Evolutionary conservation across 306 rosid species (phyloP), one percentile per base, ranked within the genome.

Genomic region (Sicyos baderoa): DNA sequence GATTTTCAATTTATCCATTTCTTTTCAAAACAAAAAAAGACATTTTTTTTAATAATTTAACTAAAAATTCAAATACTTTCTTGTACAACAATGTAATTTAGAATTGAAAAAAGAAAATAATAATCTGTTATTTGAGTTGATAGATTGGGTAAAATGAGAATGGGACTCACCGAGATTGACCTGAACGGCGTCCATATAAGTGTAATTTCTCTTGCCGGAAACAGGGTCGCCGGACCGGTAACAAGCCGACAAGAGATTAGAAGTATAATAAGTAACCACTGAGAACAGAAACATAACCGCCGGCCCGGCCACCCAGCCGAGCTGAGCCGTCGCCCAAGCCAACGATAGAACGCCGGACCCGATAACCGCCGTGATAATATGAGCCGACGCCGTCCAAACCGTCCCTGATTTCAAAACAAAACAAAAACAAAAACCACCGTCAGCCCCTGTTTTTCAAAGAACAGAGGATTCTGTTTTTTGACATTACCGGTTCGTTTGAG

Each of bases 251-350:
- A 91, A 91, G 64, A 91, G 95, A 44, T 78, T 44, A 4, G 97
- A 81, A 9, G 96, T 91, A 79, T 85, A 91, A 78, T 81, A 89
- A 74, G 97, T 91, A 32, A 91, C 89, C 52, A 76, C n/a, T 23
- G 96, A 75, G 82, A 91, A 91, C 77, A 91, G 56, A 22, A 86
- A 22, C 97, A 91, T 85, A 5, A 78, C 85, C 44, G 74, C 45
- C 11, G 97, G 97, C 60, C 97, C 97, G 71, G 88, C 95, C 55
- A 89, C 32, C 97, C 97, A 91, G 63, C 97, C 97, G 29, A 91
- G 94, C 73, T 91, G 97, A 29, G 97, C 97, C 7, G 74, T 77
- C 7, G 97, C 96, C 89, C 89, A 91, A 52, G 96, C 96, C 79
- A 91, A 68, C 2, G 97, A 76, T 18, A 89, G 51, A 60, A 91